Base-by-base conservation (phyloP, 306 rosid genomes). In the Quercus berberidifolia region DNA sequence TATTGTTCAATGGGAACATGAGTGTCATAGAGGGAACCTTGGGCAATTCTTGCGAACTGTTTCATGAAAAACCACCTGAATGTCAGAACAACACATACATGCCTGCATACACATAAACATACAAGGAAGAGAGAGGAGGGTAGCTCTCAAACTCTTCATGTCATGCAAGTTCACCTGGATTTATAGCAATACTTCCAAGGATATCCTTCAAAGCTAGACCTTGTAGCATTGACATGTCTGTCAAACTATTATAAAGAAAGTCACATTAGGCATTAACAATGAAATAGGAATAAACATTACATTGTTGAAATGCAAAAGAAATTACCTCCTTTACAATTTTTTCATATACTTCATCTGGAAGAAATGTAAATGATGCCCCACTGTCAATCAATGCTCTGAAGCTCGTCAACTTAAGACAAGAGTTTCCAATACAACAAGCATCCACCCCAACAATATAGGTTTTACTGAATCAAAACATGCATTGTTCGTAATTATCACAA, bases 151-250 rank as follows among this genome's bases (percentile, higher is more conserved):
- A 80, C 55, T 17, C 23, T 69, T 52, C 19, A 9, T 55, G 49
- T 75, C 82, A 77, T 5, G 72, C 64, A 69, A 74, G 41, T 21
- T 81, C 80, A 94, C 98, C 94, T 89, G 81, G 86, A 76, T 25
- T 83, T 59, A 78, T 95, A 95, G 82, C 99, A 95, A 86, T 92
- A 91, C 79, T 95, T 89, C 98, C 98, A 95, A 49, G 90, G 90
- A 82, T 70, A 87, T 58, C 88, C 97, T 76, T 85, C 78, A 74
- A 83, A 83, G 79, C 77, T 87, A 56, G 91, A 52, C 76, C 91
- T 80, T 63, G 97, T 82, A 73, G 90, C 89, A 81, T 94, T 92
- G 65, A 92, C 89, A 68, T 78, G 90, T 72, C 81, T 87, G 79
- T 85, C 93, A 82, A 92, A 94, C 99, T 94, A 87, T 63, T 33